Evolutionary conservation across 2,329 filamentous ascomycete species (phyloP), one percentile per base, ranked within the genome.

Genomic region (Microsporum audouinii): DNA sequence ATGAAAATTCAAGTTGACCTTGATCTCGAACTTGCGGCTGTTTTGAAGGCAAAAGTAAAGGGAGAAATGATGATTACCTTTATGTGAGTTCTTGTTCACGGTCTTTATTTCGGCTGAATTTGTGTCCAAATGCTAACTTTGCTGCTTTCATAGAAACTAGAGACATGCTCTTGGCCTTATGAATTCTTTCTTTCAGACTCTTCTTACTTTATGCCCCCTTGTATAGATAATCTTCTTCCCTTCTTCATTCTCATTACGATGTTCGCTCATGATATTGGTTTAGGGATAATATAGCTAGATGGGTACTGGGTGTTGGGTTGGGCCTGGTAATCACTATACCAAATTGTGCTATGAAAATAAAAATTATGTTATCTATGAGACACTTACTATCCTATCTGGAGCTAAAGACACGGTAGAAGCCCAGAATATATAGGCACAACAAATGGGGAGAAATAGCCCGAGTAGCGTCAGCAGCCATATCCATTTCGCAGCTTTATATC

Each of bases 51-150:
- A 41, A 62, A 62, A 45, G 60, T 64, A 10, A 64, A 64, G 47
- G 63, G 63, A 39, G 63, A 64, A 47, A 60, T 64, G n/a, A 64
- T 64, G 63, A 60, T 64, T 41, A 62, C 63, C 5, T 64, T 64
- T 43, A 2, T 64, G 58, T 64, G 60, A 64, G 60, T 49, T 27
- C 33, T 41, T 17, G 12, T 14, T 12, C n/a, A 12, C 12, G 51
- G 7, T 36, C 14, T 7, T 5, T 31, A 12, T 31, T 5, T 31
- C 17, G 17, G 17, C 17, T 23, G 17, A 5, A 27, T 12, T 14
- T 29, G 7, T 51, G 10, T 31, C 27, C 4, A 7, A 12, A 51
- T 51, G 31, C 45, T 31, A 51, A 51, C 45, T 4, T 14, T 31
- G 2, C 10, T 51, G 27, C n/a, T 27, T 14, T 51, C 10, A 29